A percentile compares a stretch with the other conserved stretches of the same genome.
These are phyloP conservation scores for Neopestalotiopsis sp. DNA, from an alignment of 2,329 filamentous ascomycete genomes.

Conservation along the genomic window DNA sequence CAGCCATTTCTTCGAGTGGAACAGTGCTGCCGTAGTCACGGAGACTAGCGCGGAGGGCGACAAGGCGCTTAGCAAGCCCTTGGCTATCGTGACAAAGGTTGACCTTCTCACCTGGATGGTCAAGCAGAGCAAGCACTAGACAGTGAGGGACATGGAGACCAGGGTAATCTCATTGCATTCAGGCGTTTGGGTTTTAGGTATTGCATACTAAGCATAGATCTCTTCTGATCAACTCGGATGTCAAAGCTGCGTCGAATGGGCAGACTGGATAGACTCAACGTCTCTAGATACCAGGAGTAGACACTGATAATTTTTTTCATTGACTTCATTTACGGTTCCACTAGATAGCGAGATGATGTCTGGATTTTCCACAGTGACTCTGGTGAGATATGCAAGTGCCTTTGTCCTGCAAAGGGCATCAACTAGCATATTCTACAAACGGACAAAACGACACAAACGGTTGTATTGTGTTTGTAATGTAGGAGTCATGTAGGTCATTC, in stretches of 20 bases:
- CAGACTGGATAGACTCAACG: conserved; percentile 38
- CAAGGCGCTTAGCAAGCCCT: conserved; percentile 68
- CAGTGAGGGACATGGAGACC: background rate
- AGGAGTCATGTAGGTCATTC: background rate
- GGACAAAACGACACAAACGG: background rate
- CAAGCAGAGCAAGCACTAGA: conserved; percentile 54
- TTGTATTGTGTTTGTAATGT: background rate
- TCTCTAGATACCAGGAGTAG: conserved; percentile 26
- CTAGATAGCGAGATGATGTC: background rate
- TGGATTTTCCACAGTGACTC: background rate
- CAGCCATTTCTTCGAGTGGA: conserved; percentile 97
- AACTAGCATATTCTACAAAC: background rate
- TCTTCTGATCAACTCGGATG: conserved; percentile 20
- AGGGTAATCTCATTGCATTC: conserved; percentile 5
- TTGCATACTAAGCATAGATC: conserved; percentile 10
- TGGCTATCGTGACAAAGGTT: conserved; percentile 95
- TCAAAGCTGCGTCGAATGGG: conserved; percentile 9
- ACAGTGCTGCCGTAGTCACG: conserved; percentile 92
- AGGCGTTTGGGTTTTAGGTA: conserved; percentile 5
- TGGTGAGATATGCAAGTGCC: background rate
- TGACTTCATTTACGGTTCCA: background rate
- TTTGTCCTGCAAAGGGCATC: background rate
- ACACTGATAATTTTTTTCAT: conserved; percentile 3
- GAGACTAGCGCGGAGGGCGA: conserved; percentile 67
- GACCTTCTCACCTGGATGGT: conserved; percentile 94